Evolutionary conservation across 345 rosid species (phyloP).

Genomic region (Corchorus capsularis): DNA sequence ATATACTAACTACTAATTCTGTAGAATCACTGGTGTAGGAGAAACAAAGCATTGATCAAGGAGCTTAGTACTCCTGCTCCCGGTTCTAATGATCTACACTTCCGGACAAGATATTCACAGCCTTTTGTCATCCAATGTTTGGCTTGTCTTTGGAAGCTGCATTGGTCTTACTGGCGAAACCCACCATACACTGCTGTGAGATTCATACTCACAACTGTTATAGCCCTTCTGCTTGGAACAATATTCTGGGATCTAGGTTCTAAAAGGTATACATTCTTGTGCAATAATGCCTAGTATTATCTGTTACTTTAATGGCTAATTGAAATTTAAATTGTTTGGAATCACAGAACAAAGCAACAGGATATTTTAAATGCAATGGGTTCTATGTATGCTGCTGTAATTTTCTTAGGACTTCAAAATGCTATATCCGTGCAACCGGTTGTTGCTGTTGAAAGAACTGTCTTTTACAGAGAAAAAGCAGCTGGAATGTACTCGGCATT

Average conservation of each 20-base stretch:
- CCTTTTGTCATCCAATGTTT: constrained; percentile 44
- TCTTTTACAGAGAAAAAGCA: constrained; percentile 68
- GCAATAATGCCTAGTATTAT: not conserved
- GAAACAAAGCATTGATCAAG: constrained; percentile 51
- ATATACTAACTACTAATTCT: not conserved
- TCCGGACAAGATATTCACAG: constrained; percentile 46
- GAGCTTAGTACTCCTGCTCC: constrained; percentile 46
- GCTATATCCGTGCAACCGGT: constrained; percentile 58
- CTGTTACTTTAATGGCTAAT: not conserved
- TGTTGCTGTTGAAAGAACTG: constrained; percentile 65
- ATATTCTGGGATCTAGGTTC: constrained; percentile 65
- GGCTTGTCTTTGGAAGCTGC: constrained; percentile 65
- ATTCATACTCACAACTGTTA: constrained; percentile 47
- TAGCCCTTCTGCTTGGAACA: constrained; percentile 62
- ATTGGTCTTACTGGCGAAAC: constrained; percentile 62
- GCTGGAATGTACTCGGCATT: constrained; percentile 73
- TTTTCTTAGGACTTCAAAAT: constrained; percentile 49
- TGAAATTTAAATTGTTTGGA: not conserved
- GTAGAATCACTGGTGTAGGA: constrained; percentile 30
- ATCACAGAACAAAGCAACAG: constrained; percentile 38
- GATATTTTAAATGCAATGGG: constrained; percentile 66
- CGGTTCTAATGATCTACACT: constrained; percentile 46
- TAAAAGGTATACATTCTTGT: constrained; percentile 37
- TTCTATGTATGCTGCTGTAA: constrained; percentile 50
- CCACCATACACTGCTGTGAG: constrained; percentile 52